Evolutionary conservation across 495 filamentous ascomycete species (phyloP).

Genomic region (Xylaria scruposa): DNA sequence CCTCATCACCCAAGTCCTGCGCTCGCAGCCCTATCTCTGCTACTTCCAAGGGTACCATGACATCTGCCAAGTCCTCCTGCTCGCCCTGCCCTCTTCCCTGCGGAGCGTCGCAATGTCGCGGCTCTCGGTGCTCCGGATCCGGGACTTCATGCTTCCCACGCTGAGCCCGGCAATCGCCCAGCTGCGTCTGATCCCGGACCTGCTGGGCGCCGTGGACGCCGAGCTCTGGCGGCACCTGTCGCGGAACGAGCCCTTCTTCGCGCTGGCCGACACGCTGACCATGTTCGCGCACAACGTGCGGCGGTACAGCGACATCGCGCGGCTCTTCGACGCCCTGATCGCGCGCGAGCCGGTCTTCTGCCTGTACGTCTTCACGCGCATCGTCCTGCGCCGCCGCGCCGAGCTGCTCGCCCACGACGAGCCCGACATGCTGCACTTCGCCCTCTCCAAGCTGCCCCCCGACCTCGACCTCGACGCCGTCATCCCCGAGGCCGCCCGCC

Average conservation of each 20-base stretch:
- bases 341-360: conserved; percentile 84
- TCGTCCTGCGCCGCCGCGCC: conserved; percentile 76
- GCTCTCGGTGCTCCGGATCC: conserved; percentile 85
- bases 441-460: conserved; percentile 84
- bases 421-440: conserved; percentile 91
- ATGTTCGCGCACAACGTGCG: conserved; percentile 96
- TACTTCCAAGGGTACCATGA: conserved; percentile 99
- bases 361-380: conserved; percentile 90
- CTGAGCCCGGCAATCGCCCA: conserved; percentile 82
- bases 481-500: conserved; percentile 64
- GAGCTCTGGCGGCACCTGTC: conserved; percentile 74
- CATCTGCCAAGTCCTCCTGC: conserved; percentile 93
- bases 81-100: conserved; percentile 70
- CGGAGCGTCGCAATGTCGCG: conserved; percentile 66
- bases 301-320: conserved; percentile 80
- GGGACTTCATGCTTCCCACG: conserved; percentile 96
- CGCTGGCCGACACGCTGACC: conserved; percentile 86
- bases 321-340: conserved; percentile 89
- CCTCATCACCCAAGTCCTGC: conserved; percentile 77
- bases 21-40: conserved; percentile 82
- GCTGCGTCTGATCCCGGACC: conserved; percentile 80
- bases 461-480: conserved; percentile 84
- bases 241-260: conserved; percentile 85
- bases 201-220: conserved; percentile 73
- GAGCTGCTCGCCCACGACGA: conserved; percentile 90